Percentiles rank a stretch among this genome's conserved stretches.
These are phyloP conservation scores for Blepharisma japonicum DNA, from an alignment of 73 alveolate species.

Conservation along the genomic window DNA sequence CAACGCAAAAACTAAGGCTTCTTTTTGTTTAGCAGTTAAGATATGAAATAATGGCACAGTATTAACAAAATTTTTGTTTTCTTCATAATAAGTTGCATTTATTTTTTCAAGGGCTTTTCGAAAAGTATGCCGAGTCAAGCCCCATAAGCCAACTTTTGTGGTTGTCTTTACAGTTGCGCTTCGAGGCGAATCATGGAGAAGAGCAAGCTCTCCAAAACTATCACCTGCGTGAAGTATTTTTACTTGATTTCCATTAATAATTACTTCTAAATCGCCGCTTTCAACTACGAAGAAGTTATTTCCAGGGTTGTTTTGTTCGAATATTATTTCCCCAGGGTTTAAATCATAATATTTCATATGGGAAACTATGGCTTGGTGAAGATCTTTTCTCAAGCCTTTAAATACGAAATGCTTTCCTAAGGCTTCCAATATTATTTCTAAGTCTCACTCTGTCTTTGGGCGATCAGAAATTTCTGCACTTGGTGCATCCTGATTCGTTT, in stretches of 20 bases:
- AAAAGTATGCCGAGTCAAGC: constrained; percentile 82
- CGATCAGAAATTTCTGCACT: not conserved
- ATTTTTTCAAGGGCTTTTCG: constrained; percentile 50
- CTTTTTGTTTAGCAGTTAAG: constrained; percentile 20
- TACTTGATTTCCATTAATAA: not conserved
- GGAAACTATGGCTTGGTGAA: too few species aligned
- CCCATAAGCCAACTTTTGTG: constrained; percentile 76
- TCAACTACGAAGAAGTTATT: not conserved
- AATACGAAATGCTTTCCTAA: too few species aligned
- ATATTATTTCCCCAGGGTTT: not conserved
- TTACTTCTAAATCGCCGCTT: constrained; percentile 10
- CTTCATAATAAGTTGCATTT: constrained; percentile 39
- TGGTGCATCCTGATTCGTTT: not conserved
- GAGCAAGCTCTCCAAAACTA: constrained; percentile 60
- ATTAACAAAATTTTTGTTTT: constrained; percentile 37
- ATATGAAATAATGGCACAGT: constrained; percentile 34
- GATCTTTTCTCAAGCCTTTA: too few species aligned
- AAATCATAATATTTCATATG: not conserved
- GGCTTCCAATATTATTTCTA: too few species aligned
- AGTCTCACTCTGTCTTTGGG: too few species aligned
- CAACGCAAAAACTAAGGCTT: not conserved
- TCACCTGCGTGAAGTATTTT: constrained; percentile 43
- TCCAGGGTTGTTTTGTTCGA: not conserved
- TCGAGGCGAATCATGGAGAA: constrained; percentile 56
- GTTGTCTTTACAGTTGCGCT: constrained; percentile 52